A percentile compares a stretch with the other conserved stretches of the same genome.
phyloP scores from a whole-genome alignment of 2,329 filamentous ascomycete genomes.

The Bipolaris oryzae region DNA sequence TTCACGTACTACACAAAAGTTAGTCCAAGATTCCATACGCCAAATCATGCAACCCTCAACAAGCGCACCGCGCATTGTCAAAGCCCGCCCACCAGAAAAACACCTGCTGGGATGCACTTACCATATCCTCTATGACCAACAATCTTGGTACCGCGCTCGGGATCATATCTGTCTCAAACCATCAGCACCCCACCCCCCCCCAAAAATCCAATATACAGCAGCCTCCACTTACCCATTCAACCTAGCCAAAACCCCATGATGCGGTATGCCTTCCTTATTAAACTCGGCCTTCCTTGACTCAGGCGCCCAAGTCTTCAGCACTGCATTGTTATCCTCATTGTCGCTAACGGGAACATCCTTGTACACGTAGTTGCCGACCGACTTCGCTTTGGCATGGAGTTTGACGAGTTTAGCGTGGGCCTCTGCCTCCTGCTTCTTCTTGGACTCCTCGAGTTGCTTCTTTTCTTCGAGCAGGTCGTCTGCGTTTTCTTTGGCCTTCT shows the following conservation, averaged over 20 bases:
- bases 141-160: conserved; percentile 78
- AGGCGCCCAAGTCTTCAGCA: conserved; percentile 80
- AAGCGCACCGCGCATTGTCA: not conserved
- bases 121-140: conserved; percentile 89
- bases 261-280: conserved; percentile 81
- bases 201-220: not conserved
- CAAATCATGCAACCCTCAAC: not conserved
- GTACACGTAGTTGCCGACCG: conserved; percentile 91
- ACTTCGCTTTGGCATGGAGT: conserved; percentile 78
- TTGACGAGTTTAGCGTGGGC: conserved; percentile 76
- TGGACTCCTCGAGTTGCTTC: conserved; percentile 75
- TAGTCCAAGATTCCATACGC: not conserved
- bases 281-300: conserved; percentile 75
- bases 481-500: conserved; percentile 89
- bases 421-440: conserved; percentile 76
- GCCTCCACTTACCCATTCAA: conserved; percentile 67
- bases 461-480: conserved; percentile 81
- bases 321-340: conserved; percentile 85
- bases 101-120: not conserved
- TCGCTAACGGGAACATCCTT: conserved; percentile 81
- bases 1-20: not conserved
- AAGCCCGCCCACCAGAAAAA: not conserved
- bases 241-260: conserved; percentile 90
- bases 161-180: conserved; percentile 66
- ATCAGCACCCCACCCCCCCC: not conserved